Conservation (phyloP, 2,329 filamentous ascomycete genomes). For the Dactylellina cionopaga region DNA sequence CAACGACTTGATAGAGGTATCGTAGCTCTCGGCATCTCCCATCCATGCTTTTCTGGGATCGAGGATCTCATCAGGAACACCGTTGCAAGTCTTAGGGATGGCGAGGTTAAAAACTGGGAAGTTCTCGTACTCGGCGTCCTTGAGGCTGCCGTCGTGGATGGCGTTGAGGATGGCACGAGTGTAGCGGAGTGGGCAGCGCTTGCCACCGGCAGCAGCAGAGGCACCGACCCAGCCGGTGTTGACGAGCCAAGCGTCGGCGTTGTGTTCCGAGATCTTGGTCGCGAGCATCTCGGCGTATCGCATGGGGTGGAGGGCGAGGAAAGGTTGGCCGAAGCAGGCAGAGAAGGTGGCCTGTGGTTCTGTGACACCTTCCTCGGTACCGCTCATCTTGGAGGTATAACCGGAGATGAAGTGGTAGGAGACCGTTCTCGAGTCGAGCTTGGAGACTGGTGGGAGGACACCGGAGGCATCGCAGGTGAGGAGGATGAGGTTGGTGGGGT, state of each 20-base stretch:
- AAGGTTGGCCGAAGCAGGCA: conserved; percentile 98
- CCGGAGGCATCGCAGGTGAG: conserved; percentile 97
- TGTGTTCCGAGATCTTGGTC: conserved; percentile 95
- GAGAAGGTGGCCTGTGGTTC: conserved; percentile 99
- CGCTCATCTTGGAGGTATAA: conserved; percentile 99
- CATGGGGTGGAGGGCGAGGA: conserved; percentile 99
- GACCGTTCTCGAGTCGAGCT: conserved; percentile 92
- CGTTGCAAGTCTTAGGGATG: conserved; percentile 90
- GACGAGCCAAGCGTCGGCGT: conserved; percentile 96
- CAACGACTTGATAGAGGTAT: conserved; percentile 87
- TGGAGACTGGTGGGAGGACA: conserved; percentile 96
- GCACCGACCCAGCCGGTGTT: conserved; percentile 98
- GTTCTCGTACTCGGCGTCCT: conserved; percentile 89
- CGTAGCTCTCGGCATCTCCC: conserved; percentile 79
- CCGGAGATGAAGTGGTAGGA: conserved; percentile 98
- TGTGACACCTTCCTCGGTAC: conserved; percentile 94
- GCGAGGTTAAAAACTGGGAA: conserved; percentile 97
- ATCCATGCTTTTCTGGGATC: conserved; percentile 96
- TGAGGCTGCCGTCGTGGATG: conserved; percentile 96
- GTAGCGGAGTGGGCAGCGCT: conserved; percentile 98
- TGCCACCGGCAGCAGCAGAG: conserved; percentile 87
- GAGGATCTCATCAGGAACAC: conserved; percentile 88
- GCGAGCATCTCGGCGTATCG: conserved; percentile 98
- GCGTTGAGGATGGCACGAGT: conserved; percentile 97
- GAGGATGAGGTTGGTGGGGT: conserved; percentile 97